A percentile compares a stretch with the other conserved stretches of the same genome.
These are phyloP conservation scores for Alternaria hordeiaustralica DNA, from an alignment of 2,329 filamentous ascomycete genomes.

Conservation along the genomic window DNA sequence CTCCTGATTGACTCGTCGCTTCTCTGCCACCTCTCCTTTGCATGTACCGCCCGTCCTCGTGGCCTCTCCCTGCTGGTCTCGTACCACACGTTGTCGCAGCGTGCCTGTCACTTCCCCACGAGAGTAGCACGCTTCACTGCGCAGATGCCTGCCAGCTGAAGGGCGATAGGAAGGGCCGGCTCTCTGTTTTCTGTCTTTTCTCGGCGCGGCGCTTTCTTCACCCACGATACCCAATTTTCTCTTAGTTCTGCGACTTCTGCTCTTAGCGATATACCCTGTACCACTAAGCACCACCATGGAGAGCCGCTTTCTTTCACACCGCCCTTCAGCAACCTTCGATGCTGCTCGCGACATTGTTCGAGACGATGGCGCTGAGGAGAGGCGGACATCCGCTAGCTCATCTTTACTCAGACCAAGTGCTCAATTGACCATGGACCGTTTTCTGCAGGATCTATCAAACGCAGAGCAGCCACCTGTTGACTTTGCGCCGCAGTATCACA, in stretches of 20 bases:
- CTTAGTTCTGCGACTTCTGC: constrained; percentile 14
- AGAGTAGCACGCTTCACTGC: constrained; percentile 36
- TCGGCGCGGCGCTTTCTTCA: constrained; percentile 10
- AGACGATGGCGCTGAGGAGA: constrained; percentile 15
- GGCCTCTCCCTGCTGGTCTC: constrained; percentile 21
- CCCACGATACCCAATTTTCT: constrained; percentile 17
- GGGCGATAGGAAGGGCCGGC: constrained; percentile 10
- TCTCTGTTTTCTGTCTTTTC: constrained; percentile 14
- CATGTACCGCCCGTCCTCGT: constrained; percentile 17
- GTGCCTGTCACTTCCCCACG: constrained; percentile 24
- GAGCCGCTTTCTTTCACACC: constrained; percentile 29
- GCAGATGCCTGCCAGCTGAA: constrained; percentile 39
- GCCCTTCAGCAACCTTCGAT: constrained; percentile 26
- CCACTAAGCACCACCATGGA: constrained; percentile 40
- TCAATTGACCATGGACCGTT: constrained; percentile 52
- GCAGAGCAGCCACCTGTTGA: constrained; percentile 49
- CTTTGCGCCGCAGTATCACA: constrained; percentile 50
- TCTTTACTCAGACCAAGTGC: constrained; percentile 47
- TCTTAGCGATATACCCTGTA: constrained; percentile 42
- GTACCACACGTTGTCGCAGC: constrained; percentile 37
- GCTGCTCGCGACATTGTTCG: constrained; percentile 22
- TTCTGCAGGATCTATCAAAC: constrained; percentile 51
- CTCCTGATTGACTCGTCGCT: constrained; percentile 30
- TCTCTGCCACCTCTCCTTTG: constrained; percentile 17
- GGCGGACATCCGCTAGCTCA: constrained; percentile 28